Percentiles rank a stretch among this genome's conserved stretches.
These are phyloP conservation scores for Asterella californica DNA, from an alignment of 225 moss, liverwort and hornwort genomes.

Conservation along the genomic window DNA sequence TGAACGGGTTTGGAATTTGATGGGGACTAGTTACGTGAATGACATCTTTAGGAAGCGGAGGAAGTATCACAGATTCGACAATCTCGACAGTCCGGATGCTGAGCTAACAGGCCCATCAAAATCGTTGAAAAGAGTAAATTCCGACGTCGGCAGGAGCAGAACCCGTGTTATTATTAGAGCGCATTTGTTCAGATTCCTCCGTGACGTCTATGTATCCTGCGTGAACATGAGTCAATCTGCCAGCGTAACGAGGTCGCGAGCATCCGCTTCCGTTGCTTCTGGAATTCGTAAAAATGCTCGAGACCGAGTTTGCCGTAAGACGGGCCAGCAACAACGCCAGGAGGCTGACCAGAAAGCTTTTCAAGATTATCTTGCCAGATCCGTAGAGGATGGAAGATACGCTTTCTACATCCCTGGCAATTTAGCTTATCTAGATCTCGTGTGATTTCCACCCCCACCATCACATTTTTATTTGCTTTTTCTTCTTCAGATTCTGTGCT, in stretches of 20 bases:
- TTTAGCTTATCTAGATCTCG: neutral
- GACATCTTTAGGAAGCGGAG: neutral
- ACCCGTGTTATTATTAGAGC: neutral
- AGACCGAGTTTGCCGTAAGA: neutral
- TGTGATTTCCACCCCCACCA: neutral
- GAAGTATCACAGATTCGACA: constrained; percentile 11
- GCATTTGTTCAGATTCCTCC: neutral
- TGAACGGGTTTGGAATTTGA: neutral
- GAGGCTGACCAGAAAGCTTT: neutral
- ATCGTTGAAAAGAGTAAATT: neutral
- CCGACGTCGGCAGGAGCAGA: constrained; percentile 11
- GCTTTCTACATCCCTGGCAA: constrained; percentile 20
- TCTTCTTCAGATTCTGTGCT: neutral
- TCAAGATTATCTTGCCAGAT: constrained; percentile 14
- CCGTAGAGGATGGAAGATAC: constrained; percentile 13
- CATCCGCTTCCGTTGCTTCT: constrained; percentile 6
- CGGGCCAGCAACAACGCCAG: neutral
- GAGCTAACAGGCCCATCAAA: neutral
- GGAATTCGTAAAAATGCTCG: constrained; percentile 11
- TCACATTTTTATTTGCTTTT: neutral
- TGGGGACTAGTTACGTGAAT: neutral
- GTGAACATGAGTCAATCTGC: constrained; percentile 4
- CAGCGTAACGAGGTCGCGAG: neutral
- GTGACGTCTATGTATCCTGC: neutral
- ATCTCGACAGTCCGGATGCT: neutral